Evolutionary conservation across 805 yeast genomes (phyloP), one percentile per base, ranked within the genome.

Genomic region (Lipomyces sp.): DNA sequence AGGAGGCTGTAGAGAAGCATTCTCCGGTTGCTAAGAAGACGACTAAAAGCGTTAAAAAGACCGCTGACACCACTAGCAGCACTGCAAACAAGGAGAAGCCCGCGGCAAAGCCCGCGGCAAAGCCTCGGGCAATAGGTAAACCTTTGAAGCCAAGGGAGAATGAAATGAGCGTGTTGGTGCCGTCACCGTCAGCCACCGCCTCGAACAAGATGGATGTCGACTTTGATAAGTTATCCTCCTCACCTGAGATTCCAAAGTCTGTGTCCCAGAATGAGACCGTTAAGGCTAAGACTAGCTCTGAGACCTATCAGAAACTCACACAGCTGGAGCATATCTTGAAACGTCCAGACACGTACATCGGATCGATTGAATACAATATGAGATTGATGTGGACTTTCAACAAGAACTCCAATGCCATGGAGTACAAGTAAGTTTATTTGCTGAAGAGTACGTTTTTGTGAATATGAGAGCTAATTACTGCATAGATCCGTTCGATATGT

Each of bases 331-430:
- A 95, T 82, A 94, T 95, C 64, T 82, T 95, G 75, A 92, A 92
- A 78, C 88, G 99, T 78, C 99, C 99, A 0, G 99, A 95, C 77
- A 94, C 99, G 10, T 95, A 95, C 79, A 88, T 95, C 73, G 99
- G 99, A 4, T 92, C 98, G 1, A 89, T 93, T 32, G 99, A 95
- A 79, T 85, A 84, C 62, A 87, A 89, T 62, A 88, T 86, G 64
- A 84, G 89, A 62, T 86, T 86, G 60, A 89, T 91, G 86, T 95
- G 99, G 99, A 84, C 92, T 50, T 88, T 83, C 73, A 90, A 92
- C 76, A 87, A 85, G 56, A 88, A 84, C 56, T 80, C 84, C 0
- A 83, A 85, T 58, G 80, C 85, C 11, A 86, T 90, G 90, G 83
- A 76, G 15, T 73, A 72, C 71, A 76, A 75, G 72, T 65, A 63